Base-by-base conservation (phyloP, 345 rosid species). In the Lepidium aucheri region DNA sequence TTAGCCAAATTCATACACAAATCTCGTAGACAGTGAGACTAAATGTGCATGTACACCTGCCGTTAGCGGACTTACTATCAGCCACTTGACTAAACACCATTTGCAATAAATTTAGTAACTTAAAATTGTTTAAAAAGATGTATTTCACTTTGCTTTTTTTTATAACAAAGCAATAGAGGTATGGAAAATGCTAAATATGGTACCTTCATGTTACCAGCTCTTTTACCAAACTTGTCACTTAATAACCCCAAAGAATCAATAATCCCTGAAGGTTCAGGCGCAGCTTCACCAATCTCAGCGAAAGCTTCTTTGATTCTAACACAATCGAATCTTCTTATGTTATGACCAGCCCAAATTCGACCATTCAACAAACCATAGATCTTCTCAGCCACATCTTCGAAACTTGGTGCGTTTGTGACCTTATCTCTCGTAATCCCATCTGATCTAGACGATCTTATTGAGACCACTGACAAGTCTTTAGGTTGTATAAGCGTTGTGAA, bases 141-240 rank as follows among this genome's bases (percentile, higher is more conserved):
- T 28, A 28, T 5, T 28, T 28, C 32, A 28, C 32, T 28, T 28
- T 28, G 32, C 6, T 28, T 7, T 5, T 28, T 28, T 7, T 5
- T 0, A 28, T 28, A 28, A 28, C 32, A 28, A 28, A 28, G 6
- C 32, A 28, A 5, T 28, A 28, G 0, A 26, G 32, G 0, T 26
- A 26, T 26, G 30, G 26, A 26, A 26, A 53, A 32, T 44, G 26
- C n/a, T 16, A 18, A 22, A 46, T 24, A 42, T 80, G 49, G 16
- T 64, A 90, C 97, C 97, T 93, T 93, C 90, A 93, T 88, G 52
- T 93, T 77, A 32, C 98, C 98, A 57, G 98, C 97, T 81, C 97
- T 74, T 69, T 76, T 80, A 41, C 98, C 97, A 73, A 93, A 93
- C 60, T 79, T 90, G 33, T 79, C 76, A 15, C 77, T 47, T 75